Evolutionary conservation across 495 filamentous ascomycete genomes (phyloP).

Genomic region (Chaetomium cochliodes): DNA sequence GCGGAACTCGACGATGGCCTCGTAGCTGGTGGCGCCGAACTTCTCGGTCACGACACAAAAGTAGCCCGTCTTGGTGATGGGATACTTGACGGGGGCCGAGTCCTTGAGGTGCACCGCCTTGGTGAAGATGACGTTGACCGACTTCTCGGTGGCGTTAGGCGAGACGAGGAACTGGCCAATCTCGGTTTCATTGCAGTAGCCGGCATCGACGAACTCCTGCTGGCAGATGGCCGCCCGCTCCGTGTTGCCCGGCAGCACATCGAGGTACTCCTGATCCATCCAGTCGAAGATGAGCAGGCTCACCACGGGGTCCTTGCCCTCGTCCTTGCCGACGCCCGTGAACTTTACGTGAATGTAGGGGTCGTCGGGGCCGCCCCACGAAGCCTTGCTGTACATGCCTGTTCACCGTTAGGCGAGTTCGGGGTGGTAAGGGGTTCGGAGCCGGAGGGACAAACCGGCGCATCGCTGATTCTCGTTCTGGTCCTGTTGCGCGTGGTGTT

Average conservation of each 20-base stretch:
- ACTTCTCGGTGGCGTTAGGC: slow-evolving; percentile 65
- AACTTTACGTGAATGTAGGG: slow-evolving; percentile 88
- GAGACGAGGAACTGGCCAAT: slow-evolving; percentile 83
- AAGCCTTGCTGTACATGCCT: slow-evolving; percentile 91
- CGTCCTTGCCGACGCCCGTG: slow-evolving; percentile 55
- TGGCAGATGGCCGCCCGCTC: slow-evolving; percentile 77
- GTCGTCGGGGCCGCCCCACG: slow-evolving; percentile 86
- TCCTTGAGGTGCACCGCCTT: slow-evolving; percentile 79
- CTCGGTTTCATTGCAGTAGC: slow-evolving; percentile 68
- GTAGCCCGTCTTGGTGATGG: slow-evolving; percentile 84
- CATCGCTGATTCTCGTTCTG: slow-evolving; percentile 82
- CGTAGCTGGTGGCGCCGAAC: slow-evolving; percentile 63
- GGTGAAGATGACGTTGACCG: slow-evolving; percentile 69
- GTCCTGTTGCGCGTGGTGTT: slow-evolving; percentile 49
- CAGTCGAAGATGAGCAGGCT: slow-evolving; percentile 94
- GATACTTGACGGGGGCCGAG: slow-evolving; percentile 70
- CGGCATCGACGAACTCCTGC: slow-evolving; percentile 59
- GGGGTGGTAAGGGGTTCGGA: background rate
- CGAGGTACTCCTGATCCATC: slow-evolving; percentile 77
- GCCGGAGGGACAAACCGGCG: slow-evolving; percentile 48
- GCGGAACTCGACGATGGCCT: slow-evolving; percentile 81
- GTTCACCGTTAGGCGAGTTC: slow-evolving; percentile 19
- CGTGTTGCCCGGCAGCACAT: slow-evolving; percentile 43
- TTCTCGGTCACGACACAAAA: slow-evolving; percentile 85
- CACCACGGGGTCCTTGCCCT: slow-evolving; percentile 66